A percentile compares a stretch with the other conserved stretches of the same genome.
Conservation (phyloP, 768 basidiomycete species). For the Boletus vermiculosoides region DNA sequence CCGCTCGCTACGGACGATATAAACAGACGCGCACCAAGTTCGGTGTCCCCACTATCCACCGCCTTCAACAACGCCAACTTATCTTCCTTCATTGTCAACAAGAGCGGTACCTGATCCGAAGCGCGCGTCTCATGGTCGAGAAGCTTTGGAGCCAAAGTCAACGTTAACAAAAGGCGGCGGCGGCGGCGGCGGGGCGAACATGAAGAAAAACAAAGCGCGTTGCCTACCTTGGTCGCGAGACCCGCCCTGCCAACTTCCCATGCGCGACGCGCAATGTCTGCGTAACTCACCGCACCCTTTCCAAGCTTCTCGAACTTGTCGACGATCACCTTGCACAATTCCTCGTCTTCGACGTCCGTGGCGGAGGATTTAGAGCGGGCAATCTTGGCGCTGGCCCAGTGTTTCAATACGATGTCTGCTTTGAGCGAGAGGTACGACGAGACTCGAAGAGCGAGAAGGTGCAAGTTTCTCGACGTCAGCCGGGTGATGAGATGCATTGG, state of each 20-base stretch:
- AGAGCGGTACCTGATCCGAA: conserved; percentile 90
- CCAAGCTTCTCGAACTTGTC: conserved; percentile 86
- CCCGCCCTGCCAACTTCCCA: conserved; percentile 84
- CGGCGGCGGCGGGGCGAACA: background rate
- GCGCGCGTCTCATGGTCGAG: conserved; percentile 88
- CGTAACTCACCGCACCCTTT: conserved; percentile 80
- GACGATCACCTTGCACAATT: conserved; percentile 79
- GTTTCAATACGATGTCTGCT: conserved; percentile 84
- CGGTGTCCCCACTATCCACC: conserved; percentile 92
- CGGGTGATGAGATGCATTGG: conserved; percentile 79
- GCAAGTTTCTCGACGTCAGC: conserved; percentile 82
- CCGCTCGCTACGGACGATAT: too few relatives aligned
- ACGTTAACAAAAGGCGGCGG: background rate
- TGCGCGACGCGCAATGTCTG: conserved; percentile 90
- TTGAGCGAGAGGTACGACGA: conserved; percentile 81
- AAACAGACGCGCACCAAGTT: conserved; percentile 64
- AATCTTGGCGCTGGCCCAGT: conserved; percentile 97
- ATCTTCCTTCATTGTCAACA: conserved; percentile 94
- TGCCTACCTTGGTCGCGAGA: conserved; percentile 79
- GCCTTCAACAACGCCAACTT: conserved; percentile 83
- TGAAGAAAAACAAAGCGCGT: background rate
- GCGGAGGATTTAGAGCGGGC: conserved; percentile 61
- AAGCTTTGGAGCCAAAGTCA: conserved; percentile 45
- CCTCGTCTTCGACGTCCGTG: conserved; percentile 68
- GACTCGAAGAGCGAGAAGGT: conserved; percentile 89